These are phyloP conservation scores for Chrysochromulina tobinii DNA, from an alignment of 78 protist genomes.

Conservation along the genomic window DNA sequence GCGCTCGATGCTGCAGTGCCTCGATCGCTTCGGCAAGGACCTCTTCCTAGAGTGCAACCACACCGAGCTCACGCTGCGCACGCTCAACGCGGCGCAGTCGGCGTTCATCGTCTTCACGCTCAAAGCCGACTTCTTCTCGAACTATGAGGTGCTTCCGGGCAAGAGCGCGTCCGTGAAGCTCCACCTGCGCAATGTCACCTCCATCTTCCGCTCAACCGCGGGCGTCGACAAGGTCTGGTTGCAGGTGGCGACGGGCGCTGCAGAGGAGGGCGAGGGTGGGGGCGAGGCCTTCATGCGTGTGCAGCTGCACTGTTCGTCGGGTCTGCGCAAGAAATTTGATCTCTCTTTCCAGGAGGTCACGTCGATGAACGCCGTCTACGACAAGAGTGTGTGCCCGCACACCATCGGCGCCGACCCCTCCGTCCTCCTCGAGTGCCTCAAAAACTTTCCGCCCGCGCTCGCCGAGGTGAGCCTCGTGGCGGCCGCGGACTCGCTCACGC, in stretches of 20 bases:
- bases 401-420: neutral
- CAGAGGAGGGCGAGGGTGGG: neutral
- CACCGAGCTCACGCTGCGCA: neutral
- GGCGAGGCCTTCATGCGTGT: neutral
- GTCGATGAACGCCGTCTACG: neutral
- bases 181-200: neutral
- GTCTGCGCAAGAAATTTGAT: constrained; percentile 4
- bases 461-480: neutral
- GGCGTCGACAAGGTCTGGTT: neutral
- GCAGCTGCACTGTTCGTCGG: neutral
- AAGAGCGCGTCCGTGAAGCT: neutral
- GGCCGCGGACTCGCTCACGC: neutral
- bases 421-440: neutral
- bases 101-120: neutral
- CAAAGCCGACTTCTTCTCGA: neutral
- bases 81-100: neutral
- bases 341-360: neutral
- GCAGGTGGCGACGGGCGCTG: neutral
- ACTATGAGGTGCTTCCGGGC: neutral
- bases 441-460: neutral
- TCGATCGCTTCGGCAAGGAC: constrained; percentile 1
- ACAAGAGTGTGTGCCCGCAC: neutral
- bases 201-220: neutral
- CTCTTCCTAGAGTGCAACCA: neutral
- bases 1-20: neutral